A percentile compares a stretch with the other conserved stretches of the same genome.
Evolutionary conservation across 495 filamentous ascomycete genomes (phyloP).

Genomic region (Podospora pseudocomata): DNA sequence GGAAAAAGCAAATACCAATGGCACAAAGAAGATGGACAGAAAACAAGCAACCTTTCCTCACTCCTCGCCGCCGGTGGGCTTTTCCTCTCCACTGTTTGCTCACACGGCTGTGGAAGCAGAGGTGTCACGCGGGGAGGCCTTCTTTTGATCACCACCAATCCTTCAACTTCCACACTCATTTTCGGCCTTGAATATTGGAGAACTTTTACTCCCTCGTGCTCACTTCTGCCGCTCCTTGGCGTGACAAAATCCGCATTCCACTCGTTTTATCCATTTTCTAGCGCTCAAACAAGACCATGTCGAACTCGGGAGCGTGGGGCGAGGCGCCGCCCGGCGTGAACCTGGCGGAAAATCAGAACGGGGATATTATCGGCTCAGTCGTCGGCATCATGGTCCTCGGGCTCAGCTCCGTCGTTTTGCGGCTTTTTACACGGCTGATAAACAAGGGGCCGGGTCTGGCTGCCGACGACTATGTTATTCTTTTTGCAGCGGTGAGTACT

Average conservation of each 20-base stretch:
- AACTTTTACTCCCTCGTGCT: not conserved
- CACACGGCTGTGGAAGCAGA: not conserved
- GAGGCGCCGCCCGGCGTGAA: constrained; percentile 15
- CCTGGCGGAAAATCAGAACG: constrained; percentile 21
- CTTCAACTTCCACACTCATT: not conserved
- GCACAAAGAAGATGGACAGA: not conserved
- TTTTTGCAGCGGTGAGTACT: constrained; percentile 19
- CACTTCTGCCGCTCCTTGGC: not conserved
- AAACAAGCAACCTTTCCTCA: not conserved
- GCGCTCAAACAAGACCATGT: constrained; percentile 13
- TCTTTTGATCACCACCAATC: not conserved
- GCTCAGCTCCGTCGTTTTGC: constrained; percentile 15
- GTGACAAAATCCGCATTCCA: not conserved
- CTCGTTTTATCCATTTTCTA: not conserved
- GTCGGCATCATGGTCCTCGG: constrained; percentile 22
- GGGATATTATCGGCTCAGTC: constrained; percentile 21
- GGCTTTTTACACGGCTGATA: constrained; percentile 17
- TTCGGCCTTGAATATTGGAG: not conserved
- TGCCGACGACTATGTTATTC: constrained; percentile 22
- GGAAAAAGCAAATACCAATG: not conserved
- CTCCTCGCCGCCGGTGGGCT: not conserved
- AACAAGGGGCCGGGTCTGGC: constrained; percentile 20
- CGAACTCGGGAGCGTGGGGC: constrained; percentile 21
- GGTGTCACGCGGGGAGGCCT: not conserved
- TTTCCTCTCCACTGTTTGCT: constrained; percentile 3